Evolutionary conservation across 2,329 filamentous ascomycete species (phyloP), one percentile per base, ranked within the genome.

Genomic region (Xenoacremonium recifei): DNA sequence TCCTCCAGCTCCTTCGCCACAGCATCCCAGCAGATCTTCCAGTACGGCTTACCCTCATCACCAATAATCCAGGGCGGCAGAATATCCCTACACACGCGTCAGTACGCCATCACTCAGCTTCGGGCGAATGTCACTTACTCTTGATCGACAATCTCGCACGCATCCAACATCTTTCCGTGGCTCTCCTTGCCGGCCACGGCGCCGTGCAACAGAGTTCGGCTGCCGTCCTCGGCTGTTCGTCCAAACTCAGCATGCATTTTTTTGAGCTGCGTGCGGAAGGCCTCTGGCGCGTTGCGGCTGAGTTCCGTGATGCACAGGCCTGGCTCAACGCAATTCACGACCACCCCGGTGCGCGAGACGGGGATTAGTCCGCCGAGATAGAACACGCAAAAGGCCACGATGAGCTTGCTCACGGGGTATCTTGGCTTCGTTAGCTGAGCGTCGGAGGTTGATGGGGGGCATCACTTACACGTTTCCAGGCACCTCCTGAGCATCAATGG

Each of bases 301-400:
- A 59, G 54, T 2, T 44, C 48, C 1, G 57, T 58, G 31, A 50
- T 55, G 49, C 57, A 60, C 4, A 66, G 40, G 1, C 63, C 63
- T 0, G 63, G 64, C 37, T 55, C 54, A 11, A 61, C 23, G 1
- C 53, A 16, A 45, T 65, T 65, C 18, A 66, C 34, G 23, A 66
- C 47, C 17, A 67, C 60, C 1, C 60, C 59, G 1, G 56, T 58
- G 5, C 48, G 47, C 0, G 54, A 49, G 1, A 55, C 47, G 6
- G 63, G 61, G 6, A 51, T 13, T 1, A 58, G 45, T 1, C 41
- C 34, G 12, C 59, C 58, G 7, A 67, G 50, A 5, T 65, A 43
- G 13, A 56, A 55, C 6, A 50, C 39, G 3, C 57, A 51, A 9
- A 58, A 46, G 5, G 52, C 52, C 36, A 57, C 49, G 5, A 64